phyloP scores from a whole-genome alignment of 73 alveolate species.

The Paramecium biaurelia region DNA sequence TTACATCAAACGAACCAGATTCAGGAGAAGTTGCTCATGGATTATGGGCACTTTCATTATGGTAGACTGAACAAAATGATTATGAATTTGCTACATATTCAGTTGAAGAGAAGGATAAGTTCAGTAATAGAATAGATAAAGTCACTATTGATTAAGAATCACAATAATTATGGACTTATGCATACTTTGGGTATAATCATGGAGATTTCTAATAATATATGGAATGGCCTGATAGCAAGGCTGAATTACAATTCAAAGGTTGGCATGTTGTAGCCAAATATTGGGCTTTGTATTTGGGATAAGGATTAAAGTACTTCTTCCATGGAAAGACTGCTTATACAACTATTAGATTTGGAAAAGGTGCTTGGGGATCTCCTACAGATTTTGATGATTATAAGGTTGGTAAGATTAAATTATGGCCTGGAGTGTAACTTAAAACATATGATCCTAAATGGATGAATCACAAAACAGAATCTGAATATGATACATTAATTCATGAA shows the following conservation, averaged over 20 bases:
- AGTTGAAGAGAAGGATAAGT: not conserved
- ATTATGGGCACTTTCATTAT: not conserved
- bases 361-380: not conserved
- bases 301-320: not conserved
- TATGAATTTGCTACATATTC: conserved; percentile 13
- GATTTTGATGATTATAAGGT: not conserved
- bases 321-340: conserved; percentile 28
- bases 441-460: not conserved
- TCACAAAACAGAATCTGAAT: conserved; percentile 6
- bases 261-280: conserved; percentile 23
- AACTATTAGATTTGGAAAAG: conserved; percentile 44
- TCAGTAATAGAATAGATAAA: not conserved
- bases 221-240: not conserved
- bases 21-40: not conserved
- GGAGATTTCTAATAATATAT: not conserved
- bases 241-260: not conserved
- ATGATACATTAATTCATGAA: not conserved
- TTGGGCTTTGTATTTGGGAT: conserved; percentile 46
- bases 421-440: not conserved
- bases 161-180: conserved; percentile 48
- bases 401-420: not conserved
- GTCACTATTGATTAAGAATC: not conserved
- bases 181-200: conserved; percentile 38
- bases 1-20: conserved; percentile 39
- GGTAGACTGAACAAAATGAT: not conserved